Base-by-base conservation (phyloP, 805 yeast genomes). In the Yarrowia porcina region DNA sequence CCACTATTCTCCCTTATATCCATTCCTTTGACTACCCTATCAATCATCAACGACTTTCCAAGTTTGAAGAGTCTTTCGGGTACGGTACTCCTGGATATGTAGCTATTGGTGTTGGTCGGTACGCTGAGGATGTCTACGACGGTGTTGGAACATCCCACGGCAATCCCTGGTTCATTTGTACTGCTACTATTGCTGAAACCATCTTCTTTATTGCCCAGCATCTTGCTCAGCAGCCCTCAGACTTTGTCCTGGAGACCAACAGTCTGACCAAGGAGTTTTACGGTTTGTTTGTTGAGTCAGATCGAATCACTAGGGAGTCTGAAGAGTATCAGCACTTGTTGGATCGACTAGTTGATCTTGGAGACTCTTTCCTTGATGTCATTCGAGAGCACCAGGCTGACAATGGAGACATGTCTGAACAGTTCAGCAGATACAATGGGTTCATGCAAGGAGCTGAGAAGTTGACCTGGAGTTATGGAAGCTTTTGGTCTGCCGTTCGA, bases 101-200 rank as follows among this genome's bases (percentile, higher is more conserved):
- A 4, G 60, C 61, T 28, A 36, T 47, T 18, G 63, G 59, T 17
- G 74, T 92, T 61, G 98, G 98, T 2, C 80, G 98, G 70, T 92
- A 92, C 70, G 97, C 97, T 0, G 98, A 92, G 70, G 98, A 92
- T 74, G 72, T 87, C 10, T 92, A 92, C 73, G 87, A 92, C 72
- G 97, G 97, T 0, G 75, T 78, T 65, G 85, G 84, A 0, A 77
- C 81, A 0, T 79, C 86, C 32, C 90, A 86, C 68, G 97, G 97
- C 2, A 91, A 92, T 70, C 97, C 98, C 6, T 92, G 97, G 98
- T 90, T 91, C 71, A 81, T 92, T 64, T 71, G 75, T 36, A 76
- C 79, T 1, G 69, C 76, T 3, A 65, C 74, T 15, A 71, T 75
- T 10, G 74, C 78, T 1, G 72, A 76, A 41, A 65, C 65, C 18